A percentile compares a stretch with the other conserved stretches of the same genome.
Evolutionary conservation across 2,329 filamentous ascomycete genomes (phyloP).

Genomic region (Diaporthe helianthi): DNA sequence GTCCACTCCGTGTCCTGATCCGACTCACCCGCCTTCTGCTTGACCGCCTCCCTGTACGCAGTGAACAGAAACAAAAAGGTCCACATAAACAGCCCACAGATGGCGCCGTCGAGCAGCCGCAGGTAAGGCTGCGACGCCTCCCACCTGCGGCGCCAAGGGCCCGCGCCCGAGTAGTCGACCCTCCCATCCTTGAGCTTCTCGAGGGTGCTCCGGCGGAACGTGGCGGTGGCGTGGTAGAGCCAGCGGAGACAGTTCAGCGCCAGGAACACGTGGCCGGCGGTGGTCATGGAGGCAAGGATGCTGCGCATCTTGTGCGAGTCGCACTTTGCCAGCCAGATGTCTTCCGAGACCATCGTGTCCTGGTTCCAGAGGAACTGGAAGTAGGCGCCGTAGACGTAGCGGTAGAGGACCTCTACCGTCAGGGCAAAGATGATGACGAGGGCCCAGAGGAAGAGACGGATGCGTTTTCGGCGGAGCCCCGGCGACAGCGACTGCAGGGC

Average conservation of each 20-base stretch:
- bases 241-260: conserved; percentile 34
- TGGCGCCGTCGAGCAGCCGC: conserved; percentile 31
- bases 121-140: conserved; percentile 28
- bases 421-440: conserved; percentile 35
- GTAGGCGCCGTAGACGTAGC: conserved; percentile 25
- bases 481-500: conserved; percentile 33
- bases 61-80: conserved; percentile 40
- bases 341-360: conserved; percentile 3
- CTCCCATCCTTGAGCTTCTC: background rate
- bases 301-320: conserved; percentile 27
- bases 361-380: background rate
- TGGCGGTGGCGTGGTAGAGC: conserved; percentile 32
- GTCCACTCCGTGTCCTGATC: conserved; percentile 41
- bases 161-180: background rate
- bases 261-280: conserved; percentile 31
- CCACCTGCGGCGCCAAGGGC: conserved; percentile 20
- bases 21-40: conserved; percentile 35
- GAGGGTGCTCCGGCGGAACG: background rate
- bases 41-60: conserved; percentile 38
- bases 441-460: conserved; percentile 38
- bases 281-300: conserved; percentile 17
- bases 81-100: conserved; percentile 41
- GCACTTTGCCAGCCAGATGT: conserved; percentile 29
- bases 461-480: conserved; percentile 33
- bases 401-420: conserved; percentile 36